These are phyloP conservation scores for Salvia sclarea DNA, from an alignment of 305 asterid genomes.

Conservation along the genomic window DNA sequence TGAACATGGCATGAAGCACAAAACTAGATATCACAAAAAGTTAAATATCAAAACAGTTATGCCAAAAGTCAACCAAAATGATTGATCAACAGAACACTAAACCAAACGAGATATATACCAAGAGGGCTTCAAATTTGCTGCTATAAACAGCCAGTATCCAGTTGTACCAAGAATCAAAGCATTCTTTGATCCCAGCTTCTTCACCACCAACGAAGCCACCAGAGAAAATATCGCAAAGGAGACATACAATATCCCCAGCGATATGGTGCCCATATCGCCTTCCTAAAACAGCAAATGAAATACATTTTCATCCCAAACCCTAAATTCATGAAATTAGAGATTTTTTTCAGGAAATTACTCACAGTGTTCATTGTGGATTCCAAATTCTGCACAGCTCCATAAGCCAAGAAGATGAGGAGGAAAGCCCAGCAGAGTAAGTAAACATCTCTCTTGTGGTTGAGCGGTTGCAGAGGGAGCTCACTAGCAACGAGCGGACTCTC, in stretches of 20 bases:
- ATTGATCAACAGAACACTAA: neutral
- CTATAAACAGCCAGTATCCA: conserved; percentile 86
- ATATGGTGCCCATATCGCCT: conserved; percentile 83
- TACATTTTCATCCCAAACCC: neutral
- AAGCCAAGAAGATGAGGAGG: conserved; percentile 81
- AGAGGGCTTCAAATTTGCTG: conserved; percentile 85
- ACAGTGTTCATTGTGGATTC: conserved; percentile 90
- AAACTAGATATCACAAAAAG: neutral
- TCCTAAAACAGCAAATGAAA: conserved; percentile 46
- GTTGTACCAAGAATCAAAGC: conserved; percentile 80
- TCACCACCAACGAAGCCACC: conserved; percentile 77
- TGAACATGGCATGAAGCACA: too few species aligned
- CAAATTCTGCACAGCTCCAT: conserved; percentile 95
- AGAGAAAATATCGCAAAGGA: conserved; percentile 76
- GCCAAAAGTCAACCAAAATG: conserved; percentile 30
- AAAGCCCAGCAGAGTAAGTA: conserved; percentile 75
- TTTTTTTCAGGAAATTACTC: conserved; percentile 37
- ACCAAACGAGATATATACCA: conserved; percentile 55
- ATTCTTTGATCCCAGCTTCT: conserved; percentile 76
- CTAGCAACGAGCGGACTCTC: conserved; percentile 57
- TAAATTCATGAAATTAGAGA: neutral
- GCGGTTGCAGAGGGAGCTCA: conserved; percentile 30
- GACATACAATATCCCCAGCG: conserved; percentile 81
- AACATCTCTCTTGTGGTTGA: conserved; percentile 71
- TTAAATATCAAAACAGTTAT: conserved; percentile 6